phyloP scores from a whole-genome alignment of 371 early-diverging fungal genomes.

The Actinomucor elegans region DNA sequence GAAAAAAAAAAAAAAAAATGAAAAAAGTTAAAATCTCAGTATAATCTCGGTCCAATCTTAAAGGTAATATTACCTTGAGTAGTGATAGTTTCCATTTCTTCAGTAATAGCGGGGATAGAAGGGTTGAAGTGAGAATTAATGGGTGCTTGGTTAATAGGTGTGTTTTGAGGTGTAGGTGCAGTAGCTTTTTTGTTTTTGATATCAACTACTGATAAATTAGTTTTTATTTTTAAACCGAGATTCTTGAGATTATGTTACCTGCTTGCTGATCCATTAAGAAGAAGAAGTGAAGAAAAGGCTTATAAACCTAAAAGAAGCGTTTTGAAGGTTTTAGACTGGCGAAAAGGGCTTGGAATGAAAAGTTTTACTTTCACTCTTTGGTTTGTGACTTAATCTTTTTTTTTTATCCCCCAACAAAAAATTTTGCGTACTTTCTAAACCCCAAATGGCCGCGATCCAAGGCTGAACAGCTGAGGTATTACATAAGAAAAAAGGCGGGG shows the following conservation, averaged over 20 bases:
- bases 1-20: neutral
- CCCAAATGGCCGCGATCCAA: no score
- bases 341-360: neutral
- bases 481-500: no score
- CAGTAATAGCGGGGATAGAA: slow-evolving; percentile 40
- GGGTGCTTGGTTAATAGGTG: slow-evolving; percentile 48
- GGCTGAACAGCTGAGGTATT: neutral
- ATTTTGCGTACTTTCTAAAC: no score
- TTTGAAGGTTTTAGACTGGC: slow-evolving; percentile 1
- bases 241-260: slow-evolving; percentile 29
- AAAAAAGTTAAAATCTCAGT: neutral
- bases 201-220: slow-evolving; percentile 18
- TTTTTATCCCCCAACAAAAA: slow-evolving; percentile 3
- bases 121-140: slow-evolving; percentile 44
- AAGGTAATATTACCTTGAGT: slow-evolving; percentile 35
- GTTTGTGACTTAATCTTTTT: neutral
- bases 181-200: slow-evolving; percentile 44
- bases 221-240: no score
- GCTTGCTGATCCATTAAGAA: slow-evolving; percentile 34
- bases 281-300: neutral
- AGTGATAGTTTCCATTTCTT: slow-evolving; percentile 49
- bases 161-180: slow-evolving; percentile 52
- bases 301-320: slow-evolving; percentile 4
- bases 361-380: neutral
- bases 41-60: no score